A percentile compares a stretch with the other conserved stretches of the same genome.
Evolutionary conservation across 345 rosid species (phyloP).

Genomic region (Bruguiera gymnorhiza): DNA sequence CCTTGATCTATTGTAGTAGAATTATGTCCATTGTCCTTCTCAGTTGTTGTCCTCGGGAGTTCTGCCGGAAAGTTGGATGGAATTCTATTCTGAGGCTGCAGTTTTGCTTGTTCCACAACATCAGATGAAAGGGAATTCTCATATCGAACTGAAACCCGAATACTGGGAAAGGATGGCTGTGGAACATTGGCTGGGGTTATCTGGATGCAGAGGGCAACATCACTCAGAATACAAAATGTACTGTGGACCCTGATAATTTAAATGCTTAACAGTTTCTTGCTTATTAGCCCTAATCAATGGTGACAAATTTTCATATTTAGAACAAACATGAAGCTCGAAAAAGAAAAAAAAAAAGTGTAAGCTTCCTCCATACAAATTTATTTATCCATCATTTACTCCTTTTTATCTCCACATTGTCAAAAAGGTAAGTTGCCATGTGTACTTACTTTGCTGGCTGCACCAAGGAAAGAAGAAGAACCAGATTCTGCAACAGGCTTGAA

Average conservation of each 20-base stretch:
- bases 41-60: slow-evolving; percentile 36
- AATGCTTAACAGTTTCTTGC: not conserved
- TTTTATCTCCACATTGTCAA: not conserved
- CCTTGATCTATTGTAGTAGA: slow-evolving; percentile 33
- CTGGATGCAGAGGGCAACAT: slow-evolving; percentile 21
- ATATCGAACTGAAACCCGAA: slow-evolving; percentile 48
- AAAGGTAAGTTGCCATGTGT: not conserved
- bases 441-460: slow-evolving; percentile 46
- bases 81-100: slow-evolving; percentile 38
- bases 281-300: not conserved
- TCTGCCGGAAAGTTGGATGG: slow-evolving; percentile 37
- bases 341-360: not conserved
- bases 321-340: not conserved
- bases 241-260: not conserved
- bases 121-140: slow-evolving; percentile 46
- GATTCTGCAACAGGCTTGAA: slow-evolving; percentile 65
- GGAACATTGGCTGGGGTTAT: slow-evolving; percentile 24
- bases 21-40: slow-evolving; percentile 36
- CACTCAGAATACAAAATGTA: not conserved
- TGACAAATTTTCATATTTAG: slow-evolving; percentile 6
- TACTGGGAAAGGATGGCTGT: slow-evolving; percentile 46
- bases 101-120: slow-evolving; percentile 34
- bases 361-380: not conserved
- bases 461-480: slow-evolving; percentile 47
- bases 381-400: not conserved